Evolutionary conservation across 495 filamentous ascomycete genomes (phyloP).

Genomic region (Penicillium soppii): DNA sequence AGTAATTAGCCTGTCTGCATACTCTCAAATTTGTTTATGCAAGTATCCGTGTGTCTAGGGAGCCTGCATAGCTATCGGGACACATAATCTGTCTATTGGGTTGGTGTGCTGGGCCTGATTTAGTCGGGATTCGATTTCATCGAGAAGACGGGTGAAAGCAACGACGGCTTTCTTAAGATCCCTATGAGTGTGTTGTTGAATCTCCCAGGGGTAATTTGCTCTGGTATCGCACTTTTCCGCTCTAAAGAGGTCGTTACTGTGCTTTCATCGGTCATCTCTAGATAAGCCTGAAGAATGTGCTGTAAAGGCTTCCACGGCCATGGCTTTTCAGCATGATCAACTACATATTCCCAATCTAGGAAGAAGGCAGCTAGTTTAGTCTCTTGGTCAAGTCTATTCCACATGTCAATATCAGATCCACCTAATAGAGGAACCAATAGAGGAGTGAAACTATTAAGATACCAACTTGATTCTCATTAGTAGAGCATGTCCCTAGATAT

Average conservation of each 20-base stretch:
- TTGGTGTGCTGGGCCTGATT: too few relatives aligned
- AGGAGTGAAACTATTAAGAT: conserved; percentile 8
- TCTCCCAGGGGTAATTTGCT: conserved; percentile 6
- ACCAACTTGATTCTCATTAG: conserved; percentile 9
- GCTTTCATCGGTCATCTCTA: conserved; percentile 3
- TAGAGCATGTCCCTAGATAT: conserved; percentile 3
- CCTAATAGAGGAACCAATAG: neutral
- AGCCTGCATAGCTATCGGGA: too few relatives aligned
- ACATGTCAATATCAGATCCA: neutral
- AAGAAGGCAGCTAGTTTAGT: conserved; percentile 10
- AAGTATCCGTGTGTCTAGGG: too few relatives aligned
- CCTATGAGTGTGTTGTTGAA: neutral
- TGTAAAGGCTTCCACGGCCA: conserved; percentile 5
- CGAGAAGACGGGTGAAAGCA: conserved; percentile 11
- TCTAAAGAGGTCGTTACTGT: neutral
- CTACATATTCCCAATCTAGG: conserved; percentile 1
- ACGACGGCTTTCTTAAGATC: conserved; percentile 10
- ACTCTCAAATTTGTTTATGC: too few relatives aligned
- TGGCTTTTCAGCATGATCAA: neutral
- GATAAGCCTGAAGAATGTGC: conserved; percentile 4
- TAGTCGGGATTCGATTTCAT: conserved; percentile 13
- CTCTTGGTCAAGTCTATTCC: conserved; percentile 9
- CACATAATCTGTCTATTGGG: too few relatives aligned
- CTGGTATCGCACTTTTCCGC: neutral
- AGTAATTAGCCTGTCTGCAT: too few relatives aligned